phyloP scores from a whole-genome alignment of 2,329 filamentous ascomycete genomes.

The Geosmithia morbida region DNA sequence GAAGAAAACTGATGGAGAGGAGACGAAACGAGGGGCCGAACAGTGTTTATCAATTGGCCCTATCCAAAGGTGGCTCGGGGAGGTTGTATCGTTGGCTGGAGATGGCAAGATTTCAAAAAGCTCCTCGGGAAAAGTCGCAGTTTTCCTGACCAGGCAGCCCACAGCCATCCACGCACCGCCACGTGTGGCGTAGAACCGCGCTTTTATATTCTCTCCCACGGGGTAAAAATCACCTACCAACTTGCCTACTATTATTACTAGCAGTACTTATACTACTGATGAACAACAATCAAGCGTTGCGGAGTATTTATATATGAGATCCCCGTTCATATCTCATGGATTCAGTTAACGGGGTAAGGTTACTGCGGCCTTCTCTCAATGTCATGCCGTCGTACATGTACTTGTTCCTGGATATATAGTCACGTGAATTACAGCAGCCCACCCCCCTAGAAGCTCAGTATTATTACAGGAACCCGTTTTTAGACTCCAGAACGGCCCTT shows the following conservation, averaged over 20 bases:
- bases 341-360: too few relatives aligned
- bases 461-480: neutral
- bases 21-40: constrained; percentile 12
- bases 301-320: too few relatives aligned
- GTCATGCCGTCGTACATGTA: neutral
- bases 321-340: too few relatives aligned
- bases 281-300: too few relatives aligned
- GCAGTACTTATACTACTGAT: too few relatives aligned
- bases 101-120: constrained; percentile 21
- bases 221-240: too few relatives aligned
- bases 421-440: neutral
- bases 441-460: neutral
- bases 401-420: neutral
- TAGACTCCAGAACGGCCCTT: neutral
- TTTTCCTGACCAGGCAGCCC: constrained; percentile 17
- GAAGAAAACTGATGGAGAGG: constrained; percentile 8
- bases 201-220: neutral
- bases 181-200: neutral
- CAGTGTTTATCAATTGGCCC: constrained; percentile 30
- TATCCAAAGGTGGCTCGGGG: constrained; percentile 21
- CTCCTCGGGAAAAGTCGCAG: constrained; percentile 32
- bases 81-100: constrained; percentile 11
- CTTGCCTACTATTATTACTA: too few relatives aligned
- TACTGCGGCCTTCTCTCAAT: too few relatives aligned
- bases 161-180: neutral